These are phyloP conservation scores for Vicia villosa DNA, from an alignment of 306 rosid genomes.

Conservation along the genomic window DNA sequence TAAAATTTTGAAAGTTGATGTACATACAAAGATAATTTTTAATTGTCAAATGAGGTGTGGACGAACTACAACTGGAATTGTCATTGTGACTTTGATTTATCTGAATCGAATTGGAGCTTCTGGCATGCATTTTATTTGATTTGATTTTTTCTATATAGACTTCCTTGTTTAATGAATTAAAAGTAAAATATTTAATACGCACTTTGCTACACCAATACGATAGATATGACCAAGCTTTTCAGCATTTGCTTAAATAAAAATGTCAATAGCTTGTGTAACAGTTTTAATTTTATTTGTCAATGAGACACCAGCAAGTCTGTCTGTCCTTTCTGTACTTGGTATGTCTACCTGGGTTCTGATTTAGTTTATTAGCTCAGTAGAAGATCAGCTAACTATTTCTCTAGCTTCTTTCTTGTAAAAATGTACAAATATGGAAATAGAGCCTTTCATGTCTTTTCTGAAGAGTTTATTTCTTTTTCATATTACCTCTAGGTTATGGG, in stretches of 20 bases:
- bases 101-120: conserved; percentile 83
- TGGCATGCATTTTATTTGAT: conserved; percentile 46
- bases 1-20: conserved; percentile 75
- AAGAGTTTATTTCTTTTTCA: not conserved
- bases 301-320: conserved; percentile 11
- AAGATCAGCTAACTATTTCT: not conserved
- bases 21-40: conserved; percentile 76
- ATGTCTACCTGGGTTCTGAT: not conserved
- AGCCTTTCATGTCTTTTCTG: not conserved
- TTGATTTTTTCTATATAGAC: not conserved
- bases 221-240: conserved; percentile 7
- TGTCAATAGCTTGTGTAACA: conserved; percentile 6
- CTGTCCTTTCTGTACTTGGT: conserved; percentile 4
- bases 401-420: not conserved
- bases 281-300: conserved; percentile 13
- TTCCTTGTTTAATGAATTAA: conserved; percentile 20
- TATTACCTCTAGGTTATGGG: conserved; percentile 1
- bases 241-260: conserved; percentile 22
- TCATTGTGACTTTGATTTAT: conserved; percentile 84
- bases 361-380: not conserved
- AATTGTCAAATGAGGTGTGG: conserved; percentile 99
- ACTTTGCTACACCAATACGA: conserved; percentile 5
- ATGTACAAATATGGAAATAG: not conserved
- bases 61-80: conserved; percentile 94
- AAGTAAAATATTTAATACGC: not conserved